phyloP scores from a whole-genome alignment of 768 basidiomycete species.

The Pleurotus pulmonarius region DNA sequence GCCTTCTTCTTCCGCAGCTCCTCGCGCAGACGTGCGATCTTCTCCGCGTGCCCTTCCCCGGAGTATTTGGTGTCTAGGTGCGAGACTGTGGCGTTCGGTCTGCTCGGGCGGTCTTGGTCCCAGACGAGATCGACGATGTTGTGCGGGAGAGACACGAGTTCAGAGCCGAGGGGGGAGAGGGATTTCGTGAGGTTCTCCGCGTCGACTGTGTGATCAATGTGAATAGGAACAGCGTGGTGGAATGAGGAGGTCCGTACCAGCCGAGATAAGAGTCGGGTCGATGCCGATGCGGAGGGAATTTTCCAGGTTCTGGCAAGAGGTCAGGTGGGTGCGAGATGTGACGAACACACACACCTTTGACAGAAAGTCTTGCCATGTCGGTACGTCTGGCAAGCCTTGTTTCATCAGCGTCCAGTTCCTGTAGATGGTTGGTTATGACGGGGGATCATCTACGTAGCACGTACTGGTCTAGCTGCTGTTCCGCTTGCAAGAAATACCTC shows the following conservation, averaged over 20 bases:
- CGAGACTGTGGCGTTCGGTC: slow-evolving; percentile 67
- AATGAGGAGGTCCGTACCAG: slow-evolving; percentile 35
- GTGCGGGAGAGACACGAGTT: slow-evolving; percentile 56
- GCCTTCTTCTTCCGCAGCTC: slow-evolving; percentile 59
- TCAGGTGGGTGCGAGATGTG: slow-evolving; percentile 3
- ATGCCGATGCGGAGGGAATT: slow-evolving; percentile 69
- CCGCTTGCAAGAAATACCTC: slow-evolving; percentile 91
- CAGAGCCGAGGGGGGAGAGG: slow-evolving; percentile 50
- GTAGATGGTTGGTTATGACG: not conserved
- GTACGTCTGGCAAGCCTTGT: slow-evolving; percentile 84
- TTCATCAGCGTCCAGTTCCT: slow-evolving; percentile 96
- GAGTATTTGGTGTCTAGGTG: slow-evolving; percentile 65
- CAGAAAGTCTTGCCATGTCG: slow-evolving; percentile 87
- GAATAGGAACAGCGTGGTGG: not conserved
- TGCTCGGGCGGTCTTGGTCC: slow-evolving; percentile 58
- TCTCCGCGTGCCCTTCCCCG: slow-evolving; percentile 63
- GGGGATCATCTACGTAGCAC: slow-evolving; percentile 13
- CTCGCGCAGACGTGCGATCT: slow-evolving; percentile 63
- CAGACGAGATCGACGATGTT: slow-evolving; percentile 85
- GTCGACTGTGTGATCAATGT: slow-evolving; percentile 43
- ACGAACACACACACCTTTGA: slow-evolving; percentile 46
- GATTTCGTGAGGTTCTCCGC: slow-evolving; percentile 57
- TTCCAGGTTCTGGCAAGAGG: slow-evolving; percentile 49
- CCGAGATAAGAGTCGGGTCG: slow-evolving; percentile 73
- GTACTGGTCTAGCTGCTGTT: slow-evolving; percentile 81